Percentiles rank a stretch among this genome's conserved stretches.
phyloP scores from a whole-genome alignment of 2,329 filamentous ascomycete species.

The Xylariaceae sp. region DNA sequence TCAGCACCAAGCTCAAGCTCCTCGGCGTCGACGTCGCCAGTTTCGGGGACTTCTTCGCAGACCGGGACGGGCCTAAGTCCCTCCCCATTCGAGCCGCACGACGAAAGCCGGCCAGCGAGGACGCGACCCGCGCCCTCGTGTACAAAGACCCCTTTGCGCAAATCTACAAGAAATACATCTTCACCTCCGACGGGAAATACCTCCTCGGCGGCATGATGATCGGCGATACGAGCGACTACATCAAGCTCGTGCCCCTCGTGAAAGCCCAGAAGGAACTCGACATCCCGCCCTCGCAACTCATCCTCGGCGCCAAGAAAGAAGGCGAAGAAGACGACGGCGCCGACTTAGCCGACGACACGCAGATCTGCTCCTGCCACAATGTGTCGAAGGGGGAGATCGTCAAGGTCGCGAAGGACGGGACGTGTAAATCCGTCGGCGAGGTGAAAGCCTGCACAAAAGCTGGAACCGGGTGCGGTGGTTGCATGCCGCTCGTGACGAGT shows the following conservation, averaged over 20 bases:
- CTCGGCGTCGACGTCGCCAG: conserved; percentile 87
- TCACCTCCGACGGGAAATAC: conserved; percentile 84
- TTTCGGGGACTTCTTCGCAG: conserved; percentile 91
- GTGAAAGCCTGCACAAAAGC: conserved; percentile 89
- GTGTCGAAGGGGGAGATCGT: conserved; percentile 80
- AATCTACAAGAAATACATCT: conserved; percentile 91
- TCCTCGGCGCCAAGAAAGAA: conserved; percentile 69
- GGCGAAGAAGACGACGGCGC: conserved; percentile 71
- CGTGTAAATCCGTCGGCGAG: conserved; percentile 74
- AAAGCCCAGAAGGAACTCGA: conserved; percentile 78
- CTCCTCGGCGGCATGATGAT: conserved; percentile 97
- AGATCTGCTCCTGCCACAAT: conserved; percentile 91
- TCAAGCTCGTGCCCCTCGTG: conserved; percentile 82
- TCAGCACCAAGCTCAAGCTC: conserved; percentile 88
- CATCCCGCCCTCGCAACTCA: conserved; percentile 73
- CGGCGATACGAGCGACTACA: conserved; percentile 83
- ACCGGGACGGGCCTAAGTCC: conserved; percentile 72
- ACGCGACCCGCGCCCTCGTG: conserved; percentile 60
- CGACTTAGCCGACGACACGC: conserved; percentile 77
- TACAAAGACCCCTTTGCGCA: conserved; percentile 86
- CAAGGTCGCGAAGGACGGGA: conserved; percentile 66
- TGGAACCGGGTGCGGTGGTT: conserved; percentile 84
- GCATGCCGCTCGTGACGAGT: conserved; percentile 78
- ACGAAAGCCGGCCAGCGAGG: conserved; percentile 40
- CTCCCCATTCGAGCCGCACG: conserved; percentile 56